Evolutionary conservation across 331 rosid genomes (phyloP), one percentile per base, ranked within the genome.

Genomic region (Malus hybrid): DNA sequence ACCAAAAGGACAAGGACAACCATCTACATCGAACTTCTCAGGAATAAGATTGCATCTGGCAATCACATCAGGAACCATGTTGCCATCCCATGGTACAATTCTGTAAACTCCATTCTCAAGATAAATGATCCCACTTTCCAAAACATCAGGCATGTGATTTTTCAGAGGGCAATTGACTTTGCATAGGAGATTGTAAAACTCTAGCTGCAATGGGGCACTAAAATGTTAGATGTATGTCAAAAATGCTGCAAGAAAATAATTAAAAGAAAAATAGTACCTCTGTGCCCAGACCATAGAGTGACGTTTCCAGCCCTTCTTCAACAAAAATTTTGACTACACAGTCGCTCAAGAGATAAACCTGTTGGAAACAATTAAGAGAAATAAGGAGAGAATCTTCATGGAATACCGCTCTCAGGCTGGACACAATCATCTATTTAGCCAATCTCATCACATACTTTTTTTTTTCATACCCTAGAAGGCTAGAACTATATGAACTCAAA

Each of bases 231-330:
- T 84, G 48, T 60, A 77, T 57, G 64, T 44, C 65, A 70, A 72
- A 75, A 66, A 66, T 63, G 70, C 71, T 39, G 75, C 48, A 74
- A 79, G 44, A n/a, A 48, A 74, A 71, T 79, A 27, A 83, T 18
- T 19, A 10, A 80, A 71, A 78, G 62, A 42, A 42, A 42, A 10
- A 59, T 77, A 62, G 46, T 81, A 95, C 99, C 99, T 95, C 99
- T 71, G 97, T 83, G 84, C 99, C 97, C 34, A 95, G 85, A 82
- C 93, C 82, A 85, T 90, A 90, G 42, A 95, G 80, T 31, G 96
- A 87, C 68, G 91, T 86, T 88, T 92, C 99, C 77, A 88, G 83
- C 73, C 99, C 97, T 71, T 77, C 93, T 90, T 95, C 97, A 59
- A 88, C 97, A 81, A 87, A 90, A 67, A 95, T 86, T 80, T 95